phyloP scores from a whole-genome alignment of 305 asterid genomes.

The Solanum hybrid region DNA sequence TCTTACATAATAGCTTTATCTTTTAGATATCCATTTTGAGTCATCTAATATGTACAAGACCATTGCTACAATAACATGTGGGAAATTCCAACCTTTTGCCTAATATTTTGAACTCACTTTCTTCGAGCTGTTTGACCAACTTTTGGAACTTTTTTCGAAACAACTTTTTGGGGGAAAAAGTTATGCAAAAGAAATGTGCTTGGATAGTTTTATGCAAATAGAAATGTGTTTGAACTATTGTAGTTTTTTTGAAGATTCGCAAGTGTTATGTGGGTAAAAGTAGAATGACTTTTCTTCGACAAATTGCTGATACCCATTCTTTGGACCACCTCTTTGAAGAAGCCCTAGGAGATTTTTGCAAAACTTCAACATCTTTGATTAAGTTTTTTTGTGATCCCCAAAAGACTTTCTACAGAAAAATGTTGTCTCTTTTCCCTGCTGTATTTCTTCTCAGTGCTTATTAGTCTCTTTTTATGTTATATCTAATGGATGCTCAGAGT shows the following conservation, averaged over 20 bases:
- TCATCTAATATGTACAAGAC: neutral
- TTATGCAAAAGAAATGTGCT: neutral
- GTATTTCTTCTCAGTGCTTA: neutral
- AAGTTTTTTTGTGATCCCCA: neutral
- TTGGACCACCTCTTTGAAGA: neutral
- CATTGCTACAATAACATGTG: neutral
- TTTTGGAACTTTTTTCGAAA: neutral
- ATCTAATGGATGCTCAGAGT: neutral
- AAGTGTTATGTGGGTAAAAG: neutral
- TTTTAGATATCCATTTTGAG: neutral
- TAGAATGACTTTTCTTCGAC: neutral
- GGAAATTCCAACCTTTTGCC: neutral
- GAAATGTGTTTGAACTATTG: neutral
- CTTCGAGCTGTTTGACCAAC: neutral
- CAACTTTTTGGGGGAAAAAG: neutral
- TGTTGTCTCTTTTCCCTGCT: neutral
- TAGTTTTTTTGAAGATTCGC: neutral
- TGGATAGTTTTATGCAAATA: neutral
- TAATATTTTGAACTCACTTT: neutral
- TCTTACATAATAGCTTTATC: neutral
- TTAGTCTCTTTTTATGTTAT: neutral
- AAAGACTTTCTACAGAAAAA: neutral
- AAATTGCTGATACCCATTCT: neutral
- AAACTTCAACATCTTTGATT: neutral
- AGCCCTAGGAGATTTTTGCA: neutral